Evolutionary conservation across 768 basidiomycete genomes (phyloP).

Genomic region (Amanita exitialis): DNA sequence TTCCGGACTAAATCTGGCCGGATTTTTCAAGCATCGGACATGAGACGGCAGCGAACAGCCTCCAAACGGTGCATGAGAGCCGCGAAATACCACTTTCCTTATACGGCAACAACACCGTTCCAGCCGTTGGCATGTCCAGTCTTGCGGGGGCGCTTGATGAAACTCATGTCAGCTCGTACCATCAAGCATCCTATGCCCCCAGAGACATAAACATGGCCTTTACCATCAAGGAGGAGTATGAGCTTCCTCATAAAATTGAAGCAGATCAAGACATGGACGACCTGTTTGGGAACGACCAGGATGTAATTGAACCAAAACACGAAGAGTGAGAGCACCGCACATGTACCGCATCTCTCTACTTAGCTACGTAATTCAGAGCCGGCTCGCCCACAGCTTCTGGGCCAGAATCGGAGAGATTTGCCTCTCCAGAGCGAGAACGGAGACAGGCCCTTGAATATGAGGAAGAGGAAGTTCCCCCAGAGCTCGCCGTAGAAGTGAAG

Average conservation of each 20-base stretch:
- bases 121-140: conserved; percentile 37
- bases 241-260: conserved; percentile 14
- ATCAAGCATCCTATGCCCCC: conserved; percentile 8
- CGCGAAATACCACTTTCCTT: neutral
- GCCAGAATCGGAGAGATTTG: conserved; percentile 51
- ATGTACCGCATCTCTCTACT: conserved; percentile 6
- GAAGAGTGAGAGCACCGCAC: conserved; percentile 29
- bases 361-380: conserved; percentile 16
- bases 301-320: conserved; percentile 35
- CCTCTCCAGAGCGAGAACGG: conserved; percentile 52
- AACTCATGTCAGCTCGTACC: conserved; percentile 7
- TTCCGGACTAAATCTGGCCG: neutral
- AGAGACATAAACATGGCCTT: conserved; percentile 35
- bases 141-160: conserved; percentile 47
- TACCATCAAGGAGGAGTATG: conserved; percentile 19
- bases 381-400: conserved; percentile 40
- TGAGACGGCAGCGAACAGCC: conserved; percentile 1
- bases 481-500: conserved; percentile 42
- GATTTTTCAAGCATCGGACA: neutral
- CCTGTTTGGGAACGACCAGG: conserved; percentile 70
- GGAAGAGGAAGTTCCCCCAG: conserved; percentile 62
- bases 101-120: neutral
- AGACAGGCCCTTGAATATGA: conserved; percentile 72
- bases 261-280: conserved; percentile 61
- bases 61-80: neutral